Evolutionary conservation across 306 rosid species (phyloP).

Genomic region (Leucaena leucocephala): DNA sequence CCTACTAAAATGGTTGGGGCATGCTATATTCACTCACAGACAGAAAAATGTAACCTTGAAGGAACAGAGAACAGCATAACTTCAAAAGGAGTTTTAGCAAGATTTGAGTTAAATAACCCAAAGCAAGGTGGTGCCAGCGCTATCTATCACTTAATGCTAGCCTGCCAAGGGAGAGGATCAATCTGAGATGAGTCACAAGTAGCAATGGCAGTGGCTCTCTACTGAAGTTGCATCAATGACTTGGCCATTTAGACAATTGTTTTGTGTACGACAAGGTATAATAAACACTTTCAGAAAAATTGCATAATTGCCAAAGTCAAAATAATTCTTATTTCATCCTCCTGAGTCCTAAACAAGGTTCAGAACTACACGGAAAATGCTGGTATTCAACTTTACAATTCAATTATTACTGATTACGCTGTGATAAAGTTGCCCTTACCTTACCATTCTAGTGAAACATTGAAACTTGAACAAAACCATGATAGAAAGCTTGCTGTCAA

Average conservation of each 20-base stretch:
- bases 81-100: neutral
- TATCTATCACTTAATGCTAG: neutral
- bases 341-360: neutral
- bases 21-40: neutral
- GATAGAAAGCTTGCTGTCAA: neutral
- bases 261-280: neutral
- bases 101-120: neutral
- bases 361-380: neutral
- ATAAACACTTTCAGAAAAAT: neutral
- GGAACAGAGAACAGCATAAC: neutral
- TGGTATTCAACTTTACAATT: neutral
- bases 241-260: neutral
- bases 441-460: neutral
- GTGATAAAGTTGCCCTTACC: neutral
- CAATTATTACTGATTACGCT: neutral
- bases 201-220: neutral
- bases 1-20: neutral
- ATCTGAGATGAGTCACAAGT: neutral
- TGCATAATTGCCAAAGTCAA: neutral
- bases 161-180: neutral
- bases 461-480: neutral
- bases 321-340: neutral
- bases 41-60: neutral
- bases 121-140: neutral
- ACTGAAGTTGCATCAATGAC: neutral